A percentile compares a stretch with the other conserved stretches of the same genome.
Evolutionary conservation across 2,329 filamentous ascomycete genomes (phyloP).

Genomic region (Aspergillus fumigatus): DNA sequence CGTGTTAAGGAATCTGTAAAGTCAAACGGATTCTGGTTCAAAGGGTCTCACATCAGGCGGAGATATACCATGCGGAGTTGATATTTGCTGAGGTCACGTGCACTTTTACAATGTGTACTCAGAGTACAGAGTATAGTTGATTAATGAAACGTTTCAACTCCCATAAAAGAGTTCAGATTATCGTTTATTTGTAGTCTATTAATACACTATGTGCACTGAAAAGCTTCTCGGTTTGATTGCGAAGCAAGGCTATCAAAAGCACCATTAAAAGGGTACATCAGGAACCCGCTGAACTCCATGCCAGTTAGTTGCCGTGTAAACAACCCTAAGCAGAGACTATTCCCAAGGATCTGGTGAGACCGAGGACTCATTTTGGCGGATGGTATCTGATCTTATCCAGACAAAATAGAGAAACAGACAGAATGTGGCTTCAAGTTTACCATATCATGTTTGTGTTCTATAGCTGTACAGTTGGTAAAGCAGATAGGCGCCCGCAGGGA

Average conservation of each 20-base stretch:
- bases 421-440: background rate
- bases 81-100: slow-evolving; percentile 4
- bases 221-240: background rate
- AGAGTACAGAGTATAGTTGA: too few species aligned
- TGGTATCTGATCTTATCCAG: slow-evolving; percentile 11
- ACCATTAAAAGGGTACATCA: slow-evolving; percentile 21
- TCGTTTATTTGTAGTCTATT: background rate
- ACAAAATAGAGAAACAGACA: background rate
- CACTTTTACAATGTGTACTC: too few species aligned
- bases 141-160: background rate
- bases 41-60: too few species aligned
- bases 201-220: background rate
- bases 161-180: background rate
- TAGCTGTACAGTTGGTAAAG: background rate
- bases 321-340: slow-evolving; percentile 18
- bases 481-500: background rate
- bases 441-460: background rate
- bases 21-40: background rate
- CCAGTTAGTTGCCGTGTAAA: slow-evolving; percentile 14
- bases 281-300: slow-evolving; percentile 19
- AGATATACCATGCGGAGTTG: background rate
- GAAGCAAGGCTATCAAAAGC: background rate
- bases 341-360: slow-evolving; percentile 17
- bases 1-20: background rate
- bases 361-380: slow-evolving; percentile 16